Conservation (phyloP, 2,329 filamentous ascomycete genomes). For the Penicillium brevicompactum region DNA sequence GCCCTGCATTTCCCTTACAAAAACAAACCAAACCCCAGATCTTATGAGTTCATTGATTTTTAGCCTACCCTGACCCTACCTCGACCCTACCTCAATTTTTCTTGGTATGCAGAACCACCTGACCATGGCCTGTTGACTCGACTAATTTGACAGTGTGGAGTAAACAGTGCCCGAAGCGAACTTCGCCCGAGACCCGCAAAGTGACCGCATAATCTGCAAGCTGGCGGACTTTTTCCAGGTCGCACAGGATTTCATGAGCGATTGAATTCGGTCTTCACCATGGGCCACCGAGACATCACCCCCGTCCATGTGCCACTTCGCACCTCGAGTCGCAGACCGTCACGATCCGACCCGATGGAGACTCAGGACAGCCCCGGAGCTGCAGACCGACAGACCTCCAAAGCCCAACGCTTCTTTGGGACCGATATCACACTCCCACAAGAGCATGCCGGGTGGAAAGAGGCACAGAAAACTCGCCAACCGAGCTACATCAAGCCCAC, state of each 20-base stretch:
- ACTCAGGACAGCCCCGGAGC: conserved; percentile 20
- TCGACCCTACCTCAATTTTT: neutral
- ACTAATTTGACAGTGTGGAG: conserved; percentile 12
- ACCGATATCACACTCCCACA: conserved; percentile 29
- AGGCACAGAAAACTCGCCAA: conserved; percentile 28
- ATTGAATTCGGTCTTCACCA: conserved; percentile 7
- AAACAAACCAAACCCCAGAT: conserved; percentile 1
- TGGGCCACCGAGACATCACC: conserved; percentile 16
- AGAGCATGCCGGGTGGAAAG: conserved; percentile 24
- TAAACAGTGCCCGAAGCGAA: conserved; percentile 7
- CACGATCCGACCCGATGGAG: conserved; percentile 15
- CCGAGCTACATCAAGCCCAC: conserved; percentile 45
- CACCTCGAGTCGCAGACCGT: conserved; percentile 21
- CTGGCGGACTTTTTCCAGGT: neutral
- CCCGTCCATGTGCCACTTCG: conserved; percentile 26
- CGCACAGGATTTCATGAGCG: conserved; percentile 7
- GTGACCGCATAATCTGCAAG: neutral
- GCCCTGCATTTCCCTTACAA: conserved; percentile 2
- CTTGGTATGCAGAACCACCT: neutral
- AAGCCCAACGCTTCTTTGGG: conserved; percentile 37
- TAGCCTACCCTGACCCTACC: neutral
- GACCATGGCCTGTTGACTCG: neutral
- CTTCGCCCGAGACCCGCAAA: conserved; percentile 1
- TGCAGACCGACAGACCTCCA: conserved; percentile 28
- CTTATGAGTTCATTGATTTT: neutral